Conservation (phyloP, 2,329 filamentous ascomycete species). For the Cyclaneusma minus region DNA sequence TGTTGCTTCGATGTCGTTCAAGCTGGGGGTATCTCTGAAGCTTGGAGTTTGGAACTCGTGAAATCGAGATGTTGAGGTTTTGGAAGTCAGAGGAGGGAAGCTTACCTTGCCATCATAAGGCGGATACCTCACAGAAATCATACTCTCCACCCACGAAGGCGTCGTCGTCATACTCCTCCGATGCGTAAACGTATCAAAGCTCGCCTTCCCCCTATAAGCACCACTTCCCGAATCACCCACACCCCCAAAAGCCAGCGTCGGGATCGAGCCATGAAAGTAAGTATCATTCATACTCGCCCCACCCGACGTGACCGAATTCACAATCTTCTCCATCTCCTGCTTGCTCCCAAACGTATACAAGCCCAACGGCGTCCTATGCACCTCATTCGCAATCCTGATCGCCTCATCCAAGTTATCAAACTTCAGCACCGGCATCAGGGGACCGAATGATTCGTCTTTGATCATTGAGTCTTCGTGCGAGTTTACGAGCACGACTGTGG, state of each 20-base stretch:
- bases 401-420: constrained; percentile 73
- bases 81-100: not conserved
- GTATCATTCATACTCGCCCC: constrained; percentile 51
- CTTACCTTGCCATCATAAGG: constrained; percentile 29
- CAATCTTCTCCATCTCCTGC: constrained; percentile 56
- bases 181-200: constrained; percentile 54
- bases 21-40: no score
- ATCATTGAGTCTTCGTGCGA: constrained; percentile 64
- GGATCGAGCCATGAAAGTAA: constrained; percentile 55
- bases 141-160: constrained; percentile 49
- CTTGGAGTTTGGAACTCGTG: constrained; percentile 2
- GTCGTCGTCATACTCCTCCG: constrained; percentile 40
- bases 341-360: constrained; percentile 78
- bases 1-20: not conserved
- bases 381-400: constrained; percentile 62
- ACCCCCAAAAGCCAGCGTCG: constrained; percentile 66
- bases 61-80: constrained; percentile 2
- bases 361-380: constrained; percentile 71
- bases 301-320: constrained; percentile 47
- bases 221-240: constrained; percentile 68
- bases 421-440: constrained; percentile 71
- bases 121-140: constrained; percentile 54
- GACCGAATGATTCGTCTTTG: constrained; percentile 77
- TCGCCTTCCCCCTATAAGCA: constrained; percentile 62
- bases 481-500: constrained; percentile 78